These are phyloP conservation scores for Cladorrhinum samala DNA, from an alignment of 495 filamentous ascomycete genomes.

Conservation along the genomic window DNA sequence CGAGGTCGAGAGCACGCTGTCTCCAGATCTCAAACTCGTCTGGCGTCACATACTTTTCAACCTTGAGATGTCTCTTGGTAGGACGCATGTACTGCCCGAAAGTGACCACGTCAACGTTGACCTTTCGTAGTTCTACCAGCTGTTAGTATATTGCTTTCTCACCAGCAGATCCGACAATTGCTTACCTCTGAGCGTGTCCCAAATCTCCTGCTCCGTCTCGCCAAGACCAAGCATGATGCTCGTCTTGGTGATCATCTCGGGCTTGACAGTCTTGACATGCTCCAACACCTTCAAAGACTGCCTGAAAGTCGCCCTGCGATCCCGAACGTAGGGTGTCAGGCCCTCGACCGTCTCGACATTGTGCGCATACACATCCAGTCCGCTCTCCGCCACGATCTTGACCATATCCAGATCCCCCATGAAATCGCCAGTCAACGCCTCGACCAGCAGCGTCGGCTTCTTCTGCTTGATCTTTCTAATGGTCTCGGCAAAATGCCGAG, in stretches of 20 bases:
- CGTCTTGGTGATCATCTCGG: constrained; percentile 83
- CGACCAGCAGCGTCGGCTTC: constrained; percentile 77
- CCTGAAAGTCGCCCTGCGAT: constrained; percentile 83
- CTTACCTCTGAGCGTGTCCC: constrained; percentile 64
- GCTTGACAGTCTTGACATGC: constrained; percentile 68
- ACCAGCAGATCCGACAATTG: neutral
- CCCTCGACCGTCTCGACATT: constrained; percentile 95
- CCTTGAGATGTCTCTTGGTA: constrained; percentile 94
- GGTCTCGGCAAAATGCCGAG: constrained; percentile 88
- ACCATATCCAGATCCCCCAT: constrained; percentile 79
- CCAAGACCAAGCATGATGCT: constrained; percentile 94
- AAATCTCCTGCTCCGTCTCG: constrained; percentile 85
- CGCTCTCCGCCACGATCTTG: constrained; percentile 70
- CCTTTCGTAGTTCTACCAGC: constrained; percentile 59
- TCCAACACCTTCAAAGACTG: constrained; percentile 77
- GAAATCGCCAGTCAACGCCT: constrained; percentile 91
- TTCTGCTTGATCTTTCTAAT: constrained; percentile 92
- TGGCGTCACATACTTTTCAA: constrained; percentile 88
- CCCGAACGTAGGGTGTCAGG: constrained; percentile 80
- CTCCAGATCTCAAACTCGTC: constrained; percentile 87
- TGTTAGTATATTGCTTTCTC: constrained; percentile 9
- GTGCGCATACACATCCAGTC: constrained; percentile 93
- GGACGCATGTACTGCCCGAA: constrained; percentile 99
- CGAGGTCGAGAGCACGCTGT: constrained; percentile 84
- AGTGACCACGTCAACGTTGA: constrained; percentile 87